A percentile compares a stretch with the other conserved stretches of the same genome.
Evolutionary conservation across 495 filamentous ascomycete species (phyloP).

Genomic region (Hamigera avellanea): DNA sequence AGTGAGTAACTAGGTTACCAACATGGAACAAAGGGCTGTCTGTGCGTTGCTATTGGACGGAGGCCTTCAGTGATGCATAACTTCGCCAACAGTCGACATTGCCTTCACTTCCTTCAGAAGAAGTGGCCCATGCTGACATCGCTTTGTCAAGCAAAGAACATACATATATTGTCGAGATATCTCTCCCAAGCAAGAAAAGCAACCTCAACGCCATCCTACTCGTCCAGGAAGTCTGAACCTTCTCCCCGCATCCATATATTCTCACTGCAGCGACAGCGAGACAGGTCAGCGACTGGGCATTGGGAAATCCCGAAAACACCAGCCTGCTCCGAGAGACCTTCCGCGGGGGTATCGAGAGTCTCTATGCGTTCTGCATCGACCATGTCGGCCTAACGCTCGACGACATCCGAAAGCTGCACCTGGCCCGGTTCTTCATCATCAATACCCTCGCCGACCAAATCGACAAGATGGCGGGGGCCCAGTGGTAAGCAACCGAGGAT

Average conservation of each 20-base stretch:
- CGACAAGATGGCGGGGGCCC: slow-evolving; percentile 18
- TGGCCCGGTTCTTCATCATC: slow-evolving; percentile 17
- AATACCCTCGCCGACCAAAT: slow-evolving; percentile 23
- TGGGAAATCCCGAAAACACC: slow-evolving; percentile 12
- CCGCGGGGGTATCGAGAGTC: slow-evolving; percentile 13
- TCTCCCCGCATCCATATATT: slow-evolving; percentile 24
- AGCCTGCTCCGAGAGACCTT: slow-evolving; percentile 10
- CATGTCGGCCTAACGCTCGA: slow-evolving; percentile 20
- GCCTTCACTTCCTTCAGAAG: too few species aligned
- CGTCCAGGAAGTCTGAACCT: too few species aligned
- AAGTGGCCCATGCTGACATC: too few species aligned
- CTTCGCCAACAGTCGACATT: too few species aligned
- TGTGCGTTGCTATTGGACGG: too few species aligned
- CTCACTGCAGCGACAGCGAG: slow-evolving; percentile 21
- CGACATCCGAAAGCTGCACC: slow-evolving; percentile 20
- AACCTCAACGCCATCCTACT: too few species aligned
- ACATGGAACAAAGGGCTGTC: too few species aligned
- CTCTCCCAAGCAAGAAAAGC: too few species aligned
- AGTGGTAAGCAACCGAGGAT: slow-evolving; percentile 16
- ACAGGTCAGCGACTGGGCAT: slow-evolving; percentile 22
- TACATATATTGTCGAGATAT: too few species aligned
- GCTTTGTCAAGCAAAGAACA: too few species aligned
- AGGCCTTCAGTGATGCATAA: too few species aligned
- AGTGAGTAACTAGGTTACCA: too few species aligned
- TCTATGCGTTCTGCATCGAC: slow-evolving; percentile 20